These are phyloP conservation scores for Platanthera zijinensis DNA, from an alignment of 106 monocot genomes.

Conservation along the genomic window DNA sequence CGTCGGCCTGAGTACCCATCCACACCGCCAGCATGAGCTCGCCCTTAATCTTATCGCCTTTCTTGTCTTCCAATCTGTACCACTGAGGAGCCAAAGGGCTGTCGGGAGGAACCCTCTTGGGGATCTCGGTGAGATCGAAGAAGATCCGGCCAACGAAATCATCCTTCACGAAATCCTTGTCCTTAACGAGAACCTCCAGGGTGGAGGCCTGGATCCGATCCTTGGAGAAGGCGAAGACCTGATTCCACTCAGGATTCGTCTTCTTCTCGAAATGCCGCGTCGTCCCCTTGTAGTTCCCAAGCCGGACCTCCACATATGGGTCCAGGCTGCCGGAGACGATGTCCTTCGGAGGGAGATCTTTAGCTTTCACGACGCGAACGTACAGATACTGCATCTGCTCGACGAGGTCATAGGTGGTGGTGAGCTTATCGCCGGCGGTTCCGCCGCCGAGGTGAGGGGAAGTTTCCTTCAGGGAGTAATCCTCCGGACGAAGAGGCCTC, in stretches of 20 bases:
- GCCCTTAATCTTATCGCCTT: conserved; percentile 24
- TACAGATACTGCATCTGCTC: conserved; percentile 77
- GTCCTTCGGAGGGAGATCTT: conserved; percentile 41
- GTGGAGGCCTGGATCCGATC: conserved; percentile 35
- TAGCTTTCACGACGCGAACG: conserved; percentile 65
- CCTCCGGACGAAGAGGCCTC: conserved; percentile 16
- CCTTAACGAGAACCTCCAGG: conserved; percentile 35
- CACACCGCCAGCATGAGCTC: conserved; percentile 53
- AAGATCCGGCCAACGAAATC: conserved; percentile 28
- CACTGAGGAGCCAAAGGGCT: conserved; percentile 49
- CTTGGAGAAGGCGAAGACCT: conserved; percentile 55
- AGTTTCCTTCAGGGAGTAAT: conserved; percentile 19
- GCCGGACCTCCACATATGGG: conserved; percentile 47
- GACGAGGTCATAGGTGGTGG: conserved; percentile 68
- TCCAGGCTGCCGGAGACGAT: conserved; percentile 27
- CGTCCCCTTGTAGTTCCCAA: conserved; percentile 49
- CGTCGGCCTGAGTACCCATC: conserved; percentile 52
- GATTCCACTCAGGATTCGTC: conserved; percentile 52
- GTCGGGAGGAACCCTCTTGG: conserved; percentile 37
- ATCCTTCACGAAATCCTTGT: conserved; percentile 27
- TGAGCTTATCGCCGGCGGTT: conserved; percentile 33
- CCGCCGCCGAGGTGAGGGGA: conserved; percentile 30
- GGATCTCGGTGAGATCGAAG: conserved; percentile 39
- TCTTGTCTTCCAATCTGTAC: conserved; percentile 31
- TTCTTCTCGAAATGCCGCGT: conserved; percentile 45